Base-by-base conservation (phyloP, 768 basidiomycete genomes). In the Rubroboletus pulcherrimus region DNA sequence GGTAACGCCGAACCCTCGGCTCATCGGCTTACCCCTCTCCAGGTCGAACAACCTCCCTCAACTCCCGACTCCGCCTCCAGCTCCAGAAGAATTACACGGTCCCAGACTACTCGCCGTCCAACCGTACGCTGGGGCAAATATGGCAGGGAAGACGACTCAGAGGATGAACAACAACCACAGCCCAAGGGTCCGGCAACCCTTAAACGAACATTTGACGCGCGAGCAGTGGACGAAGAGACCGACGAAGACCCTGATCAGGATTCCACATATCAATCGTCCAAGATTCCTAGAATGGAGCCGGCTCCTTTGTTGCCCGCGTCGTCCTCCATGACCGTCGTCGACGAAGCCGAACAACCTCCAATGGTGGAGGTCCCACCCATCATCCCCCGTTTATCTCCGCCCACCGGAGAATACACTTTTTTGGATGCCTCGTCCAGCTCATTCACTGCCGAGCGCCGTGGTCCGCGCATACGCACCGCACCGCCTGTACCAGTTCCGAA, bases 401-500 rank as follows among this genome's bases (percentile, higher is more conserved):
- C 66, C 14, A 7, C 71, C 2, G 70, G 71, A 40, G 71, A 71
- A 60, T 71, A 73, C 26, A 71, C 70, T 40, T 71, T 71, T 21
- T 59, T 71, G 41, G 70, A 71, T 21, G 71, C 70, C 40, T 73
- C 70, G 5, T 71, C 71, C 34, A 72, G 72, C 45, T 71, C 70
- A 3, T 71, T 71, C 49, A 68, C 70, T 0, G 63, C 71, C n/a
- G 78, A 77, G 38, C 71, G 71, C 38, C 77, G 78, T 42, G 73
- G 76, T 51, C 75, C 81, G 19, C 78, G 78, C 42, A 76, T 81
- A 61, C 80, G 81, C 54, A 78, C 79, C 11, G 75, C 78, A 7
- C 78, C 84, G 45, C 87, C 87, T 24, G 77, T 84, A 29, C 87
- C 87, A 12, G 86, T 89, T 40, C 87, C 88, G 35, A 86, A 88